Percentiles rank a stretch among this genome's conserved stretches.
Conservation (phyloP, 345 rosid species). For the Brassica napus region DNA sequence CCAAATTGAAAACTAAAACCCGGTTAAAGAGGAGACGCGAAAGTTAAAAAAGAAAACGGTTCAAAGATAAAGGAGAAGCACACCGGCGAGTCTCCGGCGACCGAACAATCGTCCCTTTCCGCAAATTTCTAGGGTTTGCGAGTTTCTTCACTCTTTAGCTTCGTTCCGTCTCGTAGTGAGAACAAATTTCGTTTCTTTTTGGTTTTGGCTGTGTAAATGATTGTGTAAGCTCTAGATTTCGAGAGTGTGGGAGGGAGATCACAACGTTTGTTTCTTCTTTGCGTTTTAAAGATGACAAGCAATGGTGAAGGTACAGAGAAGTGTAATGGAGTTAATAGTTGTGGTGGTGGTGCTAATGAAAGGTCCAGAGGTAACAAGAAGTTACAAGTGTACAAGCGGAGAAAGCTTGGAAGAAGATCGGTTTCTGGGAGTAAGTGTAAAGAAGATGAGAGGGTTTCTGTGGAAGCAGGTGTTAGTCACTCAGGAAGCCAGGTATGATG, state of each 20-base stretch:
- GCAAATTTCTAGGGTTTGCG: neutral
- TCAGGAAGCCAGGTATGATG: constrained; percentile 51
- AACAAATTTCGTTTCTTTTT: constrained; percentile 22
- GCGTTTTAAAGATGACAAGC: constrained; percentile 31
- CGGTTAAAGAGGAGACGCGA: constrained; percentile 32
- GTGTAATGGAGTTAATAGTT: constrained; percentile 30
- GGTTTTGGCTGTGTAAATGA: constrained; percentile 8
- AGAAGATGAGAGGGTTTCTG: constrained; percentile 41
- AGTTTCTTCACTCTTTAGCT: constrained; percentile 2
- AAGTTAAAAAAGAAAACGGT: constrained; percentile 26
- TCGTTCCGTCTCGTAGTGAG: neutral
- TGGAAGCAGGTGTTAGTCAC: constrained; percentile 40
- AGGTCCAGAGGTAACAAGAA: constrained; percentile 46
- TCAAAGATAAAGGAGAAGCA: constrained; percentile 29
- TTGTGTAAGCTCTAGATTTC: constrained; percentile 44
- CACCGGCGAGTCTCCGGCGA: constrained; percentile 27
- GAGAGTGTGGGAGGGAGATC: constrained; percentile 19
- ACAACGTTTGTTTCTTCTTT: constrained; percentile 27
- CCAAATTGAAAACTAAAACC: constrained; percentile 20
- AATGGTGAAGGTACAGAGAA: constrained; percentile 42
- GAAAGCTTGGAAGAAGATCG: constrained; percentile 46
- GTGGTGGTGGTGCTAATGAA: constrained; percentile 42
- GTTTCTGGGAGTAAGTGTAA: constrained; percentile 45
- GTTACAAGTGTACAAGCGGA: constrained; percentile 74
- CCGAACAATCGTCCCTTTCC: constrained; percentile 7